Base-by-base conservation (phyloP, 176 grass and related monocot genomes). In the Tillandsia fasciculata region DNA sequence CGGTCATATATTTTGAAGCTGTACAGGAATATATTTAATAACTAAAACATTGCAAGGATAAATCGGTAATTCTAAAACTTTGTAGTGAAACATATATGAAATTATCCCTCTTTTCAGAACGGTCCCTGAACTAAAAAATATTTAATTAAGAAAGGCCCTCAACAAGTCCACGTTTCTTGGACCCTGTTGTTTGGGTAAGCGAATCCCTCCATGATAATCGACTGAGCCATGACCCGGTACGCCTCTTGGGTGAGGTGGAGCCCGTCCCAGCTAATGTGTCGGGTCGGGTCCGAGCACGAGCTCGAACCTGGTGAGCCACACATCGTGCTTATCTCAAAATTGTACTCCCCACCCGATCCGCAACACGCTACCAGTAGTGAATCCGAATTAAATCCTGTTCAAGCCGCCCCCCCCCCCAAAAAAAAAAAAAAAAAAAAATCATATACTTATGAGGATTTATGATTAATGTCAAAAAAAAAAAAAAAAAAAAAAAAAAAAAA, bases 161-260 rank as follows among this genome's bases (percentile, higher is more conserved):
- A 91, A 64, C 92, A 96, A 10, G 78, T 80, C 92, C 92, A 96
- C 33, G 89, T 84, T 3, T 81, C 79, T 10, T 87, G 78, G 47
- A 96, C 86, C 3, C 33, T 72, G 12, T 89, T 33, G 26, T 11
- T 78, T 2, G 92, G 92, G 11, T 82, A 85, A 12, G 86, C 86
- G 6, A 89, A 91, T 0, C 92, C 92, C 29, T 91, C 63, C 67
- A 86, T 89, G 67, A 96, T 64, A 2, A 96, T 73, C 23, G 92
- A 84, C 3, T 87, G 18, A 1, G 92, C 93, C 26, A 96, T 78
- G 12, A 83, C 71, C 81, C 53, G 77, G 79, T 96, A 92, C 0
- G 88, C 93, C 65, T 86, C 83, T 51, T 96, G 93, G 0, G 88
- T 96, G 54, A 96, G 81, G 76, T 96, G 93, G 64, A 96, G 87